Evolutionary conservation across 257 asterid species (phyloP).

Genomic region (Solanum virginianum): DNA sequence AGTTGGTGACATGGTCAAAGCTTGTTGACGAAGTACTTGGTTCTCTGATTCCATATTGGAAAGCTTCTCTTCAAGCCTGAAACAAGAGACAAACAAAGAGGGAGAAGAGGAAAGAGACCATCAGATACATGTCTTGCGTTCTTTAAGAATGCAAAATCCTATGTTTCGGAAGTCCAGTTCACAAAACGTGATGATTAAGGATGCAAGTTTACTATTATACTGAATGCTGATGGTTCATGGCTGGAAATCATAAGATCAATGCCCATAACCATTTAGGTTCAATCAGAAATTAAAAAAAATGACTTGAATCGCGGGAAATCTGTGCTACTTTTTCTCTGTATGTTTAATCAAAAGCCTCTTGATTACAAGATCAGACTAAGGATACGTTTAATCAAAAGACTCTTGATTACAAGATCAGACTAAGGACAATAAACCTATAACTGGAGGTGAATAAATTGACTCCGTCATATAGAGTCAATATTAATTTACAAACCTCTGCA

Average conservation of each 20-base stretch:
- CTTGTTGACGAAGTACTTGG: conserved; percentile 98
- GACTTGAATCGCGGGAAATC: neutral
- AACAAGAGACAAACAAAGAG: conserved; percentile 3
- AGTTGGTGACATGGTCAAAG: conserved; percentile 94
- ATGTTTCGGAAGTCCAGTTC: neutral
- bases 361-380: neutral
- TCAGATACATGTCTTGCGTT: neutral
- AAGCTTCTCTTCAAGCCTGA: conserved; percentile 94
- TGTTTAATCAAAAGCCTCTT: neutral
- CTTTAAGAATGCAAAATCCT: neutral
- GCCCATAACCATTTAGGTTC: neutral
- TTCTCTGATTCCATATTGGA: conserved; percentile 89
- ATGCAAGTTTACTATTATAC: neutral
- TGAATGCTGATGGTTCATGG: neutral
- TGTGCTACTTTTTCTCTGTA: neutral
- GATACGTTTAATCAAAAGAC: neutral
- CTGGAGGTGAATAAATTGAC: neutral
- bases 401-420: neutral
- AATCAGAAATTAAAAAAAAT: neutral
- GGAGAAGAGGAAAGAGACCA: neutral
- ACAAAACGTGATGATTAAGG: neutral
- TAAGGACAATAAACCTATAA: neutral
- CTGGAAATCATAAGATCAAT: neutral
- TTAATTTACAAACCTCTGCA: conserved; percentile 50
- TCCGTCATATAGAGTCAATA: neutral